A percentile compares a stretch with the other conserved stretches of the same genome.
These are phyloP conservation scores for Tetragonia tetragonoides DNA, from an alignment of 148 eudicot genomes.

Conservation along the genomic window DNA sequence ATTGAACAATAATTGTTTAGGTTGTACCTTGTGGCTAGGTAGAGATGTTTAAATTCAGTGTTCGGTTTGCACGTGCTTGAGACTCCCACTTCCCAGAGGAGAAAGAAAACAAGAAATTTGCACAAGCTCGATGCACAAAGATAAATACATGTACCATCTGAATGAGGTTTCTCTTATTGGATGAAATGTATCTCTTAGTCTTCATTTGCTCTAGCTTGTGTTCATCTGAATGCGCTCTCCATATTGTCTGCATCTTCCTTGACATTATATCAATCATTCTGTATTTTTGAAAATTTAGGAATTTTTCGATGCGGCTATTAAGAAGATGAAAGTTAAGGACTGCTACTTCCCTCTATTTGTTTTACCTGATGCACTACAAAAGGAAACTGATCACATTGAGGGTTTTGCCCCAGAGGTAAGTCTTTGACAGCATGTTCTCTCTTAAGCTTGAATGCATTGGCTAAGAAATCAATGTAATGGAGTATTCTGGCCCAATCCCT, in stretches of 20 bases:
- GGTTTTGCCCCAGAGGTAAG: constrained; percentile 99
- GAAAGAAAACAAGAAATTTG: too few relatives aligned
- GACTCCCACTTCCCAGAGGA: too few relatives aligned
- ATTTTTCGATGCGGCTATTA: constrained; percentile 87
- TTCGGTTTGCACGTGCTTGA: too few relatives aligned
- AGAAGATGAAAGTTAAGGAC: constrained; percentile 83
- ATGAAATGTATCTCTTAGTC: not conserved
- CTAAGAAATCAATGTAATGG: too few relatives aligned
- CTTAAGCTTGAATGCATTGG: not conserved
- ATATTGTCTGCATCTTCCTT: not conserved
- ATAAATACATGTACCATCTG: too few relatives aligned
- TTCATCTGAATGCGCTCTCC: not conserved
- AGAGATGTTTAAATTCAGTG: too few relatives aligned
- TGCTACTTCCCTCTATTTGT: constrained; percentile 96
- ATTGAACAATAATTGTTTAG: too few relatives aligned
- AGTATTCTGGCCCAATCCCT: not conserved
- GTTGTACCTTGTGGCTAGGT: too few relatives aligned
- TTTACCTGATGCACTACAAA: constrained; percentile 69
- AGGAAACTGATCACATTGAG: constrained; percentile 94
- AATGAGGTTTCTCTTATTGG: too few relatives aligned
- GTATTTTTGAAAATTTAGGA: constrained; percentile 38
- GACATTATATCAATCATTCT: not conserved
- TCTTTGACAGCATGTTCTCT: not conserved
- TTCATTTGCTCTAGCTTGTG: not conserved
- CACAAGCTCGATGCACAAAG: too few relatives aligned